Evolutionary conservation across 2,329 filamentous ascomycete species (phyloP).

Genomic region (Proliferodiscus dingleyae): DNA sequence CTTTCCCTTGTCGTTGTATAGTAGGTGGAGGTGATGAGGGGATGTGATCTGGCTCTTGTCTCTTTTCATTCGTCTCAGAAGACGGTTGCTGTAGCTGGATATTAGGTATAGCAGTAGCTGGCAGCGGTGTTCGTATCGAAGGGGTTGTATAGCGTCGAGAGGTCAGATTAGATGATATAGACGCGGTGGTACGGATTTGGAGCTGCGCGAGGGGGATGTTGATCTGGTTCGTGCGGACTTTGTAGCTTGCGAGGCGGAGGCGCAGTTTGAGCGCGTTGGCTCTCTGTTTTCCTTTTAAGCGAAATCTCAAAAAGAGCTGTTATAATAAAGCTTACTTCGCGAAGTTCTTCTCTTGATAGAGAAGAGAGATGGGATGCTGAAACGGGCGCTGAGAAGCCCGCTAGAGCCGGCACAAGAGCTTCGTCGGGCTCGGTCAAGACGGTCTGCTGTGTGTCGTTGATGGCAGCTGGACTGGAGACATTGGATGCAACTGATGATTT

Average conservation of each 20-base stretch:
- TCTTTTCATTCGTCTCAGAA: too few relatives aligned
- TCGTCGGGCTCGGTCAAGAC: constrained; percentile 22
- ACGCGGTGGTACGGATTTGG: constrained; percentile 34
- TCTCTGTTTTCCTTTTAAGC: constrained; percentile 38
- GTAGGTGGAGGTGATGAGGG: constrained; percentile 10
- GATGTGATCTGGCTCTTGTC: constrained; percentile 2
- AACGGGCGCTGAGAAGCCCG: neutral
- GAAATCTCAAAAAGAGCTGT: neutral
- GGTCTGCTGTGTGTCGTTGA: constrained; percentile 25
- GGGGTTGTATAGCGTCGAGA: constrained; percentile 12
- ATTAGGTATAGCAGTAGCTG: constrained; percentile 7
- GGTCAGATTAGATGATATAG: too few relatives aligned
- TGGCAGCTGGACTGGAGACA: constrained; percentile 9
- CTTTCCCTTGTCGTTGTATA: constrained; percentile 14
- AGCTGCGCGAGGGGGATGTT: constrained; percentile 59
- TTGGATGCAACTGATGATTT: constrained; percentile 8
- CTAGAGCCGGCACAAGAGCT: neutral
- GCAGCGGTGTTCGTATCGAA: constrained; percentile 13
- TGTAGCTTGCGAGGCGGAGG: constrained; percentile 69
- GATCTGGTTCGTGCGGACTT: constrained; percentile 68
- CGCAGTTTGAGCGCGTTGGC: constrained; percentile 63
- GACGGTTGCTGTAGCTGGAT: constrained; percentile 10
- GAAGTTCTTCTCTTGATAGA: constrained; percentile 13
- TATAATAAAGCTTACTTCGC: constrained; percentile 12
- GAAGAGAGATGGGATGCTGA: neutral